phyloP scores from a whole-genome alignment of 2,329 filamentous ascomycete genomes.

The Neofusicoccum cordaticola region DNA sequence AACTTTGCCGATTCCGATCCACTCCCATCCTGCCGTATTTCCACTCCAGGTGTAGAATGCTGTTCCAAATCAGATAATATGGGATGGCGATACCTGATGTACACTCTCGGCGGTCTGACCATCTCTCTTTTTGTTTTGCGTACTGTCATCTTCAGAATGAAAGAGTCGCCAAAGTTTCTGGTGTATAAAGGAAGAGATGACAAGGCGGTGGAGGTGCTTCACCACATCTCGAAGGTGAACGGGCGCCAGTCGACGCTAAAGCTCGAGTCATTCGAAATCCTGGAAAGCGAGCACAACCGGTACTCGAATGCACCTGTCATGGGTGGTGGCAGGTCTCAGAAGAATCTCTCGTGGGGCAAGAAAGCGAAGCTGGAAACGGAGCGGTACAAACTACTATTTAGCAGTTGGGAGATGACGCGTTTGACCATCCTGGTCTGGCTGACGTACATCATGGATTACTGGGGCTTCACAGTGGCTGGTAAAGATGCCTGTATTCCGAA shows the following conservation, averaged over 20 bases:
- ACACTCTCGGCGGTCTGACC: slow-evolving; percentile 40
- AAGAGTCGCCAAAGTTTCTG: slow-evolving; percentile 60
- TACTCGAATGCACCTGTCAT: slow-evolving; percentile 24
- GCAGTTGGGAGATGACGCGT: slow-evolving; percentile 39
- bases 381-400: slow-evolving; percentile 48
- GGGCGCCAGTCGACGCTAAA: slow-evolving; percentile 33
- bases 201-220: slow-evolving; percentile 47
- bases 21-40: slow-evolving; percentile 45
- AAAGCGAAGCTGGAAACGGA: slow-evolving; percentile 41
- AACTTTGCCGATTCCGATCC: slow-evolving; percentile 48
- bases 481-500: not conserved
- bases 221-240: slow-evolving; percentile 46
- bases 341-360: slow-evolving; percentile 20
- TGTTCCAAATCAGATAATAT: slow-evolving; percentile 40
- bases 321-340: slow-evolving; percentile 31
- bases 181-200: slow-evolving; percentile 53
- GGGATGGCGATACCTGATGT: slow-evolving; percentile 47
- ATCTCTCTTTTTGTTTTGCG: slow-evolving; percentile 50
- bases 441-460: slow-evolving; percentile 52
- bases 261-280: slow-evolving; percentile 34
- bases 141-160: slow-evolving; percentile 54
- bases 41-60: slow-evolving; percentile 31
- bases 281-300: slow-evolving; percentile 30
- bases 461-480: slow-evolving; percentile 50
- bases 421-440: slow-evolving; percentile 51